phyloP scores from a whole-genome alignment of 2,329 filamentous ascomycete species.

The Alternaria gansuensis region DNA sequence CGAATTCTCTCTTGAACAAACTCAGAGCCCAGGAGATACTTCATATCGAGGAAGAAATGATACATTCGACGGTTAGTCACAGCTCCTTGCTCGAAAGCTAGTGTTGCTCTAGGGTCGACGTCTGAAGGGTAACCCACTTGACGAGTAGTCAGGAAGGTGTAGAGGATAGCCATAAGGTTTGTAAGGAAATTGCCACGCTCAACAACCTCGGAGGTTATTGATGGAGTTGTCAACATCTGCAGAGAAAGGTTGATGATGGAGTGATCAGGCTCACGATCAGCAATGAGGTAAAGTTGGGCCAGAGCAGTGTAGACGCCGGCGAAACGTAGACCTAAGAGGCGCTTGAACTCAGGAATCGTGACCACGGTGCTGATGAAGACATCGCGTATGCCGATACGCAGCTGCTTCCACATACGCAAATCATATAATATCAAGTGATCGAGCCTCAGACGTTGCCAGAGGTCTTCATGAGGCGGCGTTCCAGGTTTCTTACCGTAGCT shows the following conservation, averaged over 20 bases:
- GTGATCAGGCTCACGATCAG: conserved; percentile 94
- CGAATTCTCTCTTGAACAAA: conserved; percentile 88
- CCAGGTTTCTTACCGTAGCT: conserved; percentile 70
- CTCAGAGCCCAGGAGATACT: conserved; percentile 86
- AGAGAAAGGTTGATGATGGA: conserved; percentile 98
- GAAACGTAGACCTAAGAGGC: conserved; percentile 90
- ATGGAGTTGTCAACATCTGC: conserved; percentile 95
- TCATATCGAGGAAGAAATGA: conserved; percentile 95
- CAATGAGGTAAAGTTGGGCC: conserved; percentile 93
- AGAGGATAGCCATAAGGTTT: conserved; percentile 93
- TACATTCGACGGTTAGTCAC: conserved; percentile 96
- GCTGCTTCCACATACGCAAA: conserved; percentile 94
- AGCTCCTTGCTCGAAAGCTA: conserved; percentile 93
- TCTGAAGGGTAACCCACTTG: conserved; percentile 95
- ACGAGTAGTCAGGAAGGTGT: conserved; percentile 94
- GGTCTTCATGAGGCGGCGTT: conserved; percentile 79
- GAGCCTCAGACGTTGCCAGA: conserved; percentile 86
- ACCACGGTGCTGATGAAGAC: conserved; percentile 97
- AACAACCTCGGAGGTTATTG: conserved; percentile 94
- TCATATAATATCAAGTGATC: conserved; percentile 97
- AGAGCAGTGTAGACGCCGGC: conserved; percentile 93
- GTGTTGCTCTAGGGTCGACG: conserved; percentile 82
- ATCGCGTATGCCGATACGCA: conserved; percentile 87
- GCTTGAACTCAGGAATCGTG: conserved; percentile 94
- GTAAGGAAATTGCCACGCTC: conserved; percentile 95